These are phyloP conservation scores for Biscutella laevigata DNA, from an alignment of 441 rosid species.

Conservation along the genomic window DNA sequence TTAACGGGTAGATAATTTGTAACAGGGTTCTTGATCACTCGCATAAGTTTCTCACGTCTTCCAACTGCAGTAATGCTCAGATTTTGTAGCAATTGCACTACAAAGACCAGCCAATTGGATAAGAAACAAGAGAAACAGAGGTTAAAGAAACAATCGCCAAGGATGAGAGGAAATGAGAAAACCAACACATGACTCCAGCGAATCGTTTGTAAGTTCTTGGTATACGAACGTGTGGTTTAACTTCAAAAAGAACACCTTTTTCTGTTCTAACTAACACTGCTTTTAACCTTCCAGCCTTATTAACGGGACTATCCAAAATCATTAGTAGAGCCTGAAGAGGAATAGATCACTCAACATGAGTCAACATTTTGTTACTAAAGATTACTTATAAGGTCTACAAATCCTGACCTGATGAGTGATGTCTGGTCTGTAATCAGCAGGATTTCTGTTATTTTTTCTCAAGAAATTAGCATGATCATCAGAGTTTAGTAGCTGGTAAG, in stretches of 20 bases:
- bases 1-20: slow-evolving; percentile 33
- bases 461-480: slow-evolving; percentile 80
- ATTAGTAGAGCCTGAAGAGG: slow-evolving; percentile 57
- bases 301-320: slow-evolving; percentile 74
- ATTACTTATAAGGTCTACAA: not conserved
- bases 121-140: not conserved
- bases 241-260: slow-evolving; percentile 73
- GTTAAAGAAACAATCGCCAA: not conserved
- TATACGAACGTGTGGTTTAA: slow-evolving; percentile 70
- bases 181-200: slow-evolving; percentile 66
- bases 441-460: slow-evolving; percentile 52
- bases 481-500: slow-evolving; percentile 63
- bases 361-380: not conserved
- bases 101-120: slow-evolving; percentile 10
- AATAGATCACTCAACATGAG: not conserved
- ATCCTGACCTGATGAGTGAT: slow-evolving; percentile 58
- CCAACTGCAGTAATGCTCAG: slow-evolving; percentile 45
- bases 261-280: slow-evolving; percentile 71
- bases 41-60: slow-evolving; percentile 45
- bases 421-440: slow-evolving; percentile 74
- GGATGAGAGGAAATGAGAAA: not conserved
- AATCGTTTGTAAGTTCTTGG: slow-evolving; percentile 80
- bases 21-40: slow-evolving; percentile 48
- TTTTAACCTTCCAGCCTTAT: slow-evolving; percentile 67
- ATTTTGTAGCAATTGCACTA: slow-evolving; percentile 57